Percentiles rank a stretch among this genome's conserved stretches.
Conservation (phyloP, 2,329 filamentous ascomycete genomes). For the Pseudocercospora fijiensis region DNA sequence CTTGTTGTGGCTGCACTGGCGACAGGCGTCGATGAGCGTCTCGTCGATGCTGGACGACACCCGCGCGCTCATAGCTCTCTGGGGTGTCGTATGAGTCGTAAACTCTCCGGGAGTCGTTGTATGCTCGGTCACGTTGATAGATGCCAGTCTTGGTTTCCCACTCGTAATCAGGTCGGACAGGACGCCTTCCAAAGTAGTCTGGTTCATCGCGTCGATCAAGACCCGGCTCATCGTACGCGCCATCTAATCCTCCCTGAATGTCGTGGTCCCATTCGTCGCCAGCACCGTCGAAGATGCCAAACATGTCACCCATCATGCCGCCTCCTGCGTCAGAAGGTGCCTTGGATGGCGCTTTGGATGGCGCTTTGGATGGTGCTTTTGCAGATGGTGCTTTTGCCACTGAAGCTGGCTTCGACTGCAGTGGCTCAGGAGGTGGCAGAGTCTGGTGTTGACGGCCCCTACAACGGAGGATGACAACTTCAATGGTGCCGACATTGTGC, state of each 20-base stretch:
- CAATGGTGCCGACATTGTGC: constrained; percentile 49
- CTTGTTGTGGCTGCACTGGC: neutral
- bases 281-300: constrained; percentile 39
- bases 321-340: constrained; percentile 14
- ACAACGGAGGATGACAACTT: constrained; percentile 50
- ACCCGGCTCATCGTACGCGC: constrained; percentile 10
- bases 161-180: constrained; percentile 3
- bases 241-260: constrained; percentile 9
- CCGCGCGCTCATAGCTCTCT: neutral
- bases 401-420: constrained; percentile 5
- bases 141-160: constrained; percentile 9
- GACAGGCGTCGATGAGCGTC: neutral
- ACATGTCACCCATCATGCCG: constrained; percentile 28
- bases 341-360: constrained; percentile 21
- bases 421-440: neutral
- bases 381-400: constrained; percentile 16
- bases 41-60: neutral
- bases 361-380: constrained; percentile 21
- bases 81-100: neutral
- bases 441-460: constrained; percentile 17
- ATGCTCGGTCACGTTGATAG: neutral
- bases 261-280: constrained; percentile 25
- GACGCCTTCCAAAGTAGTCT: constrained; percentile 3
- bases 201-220: neutral
- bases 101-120: neutral